phyloP scores from a whole-genome alignment of 805 yeast species.

The Kodamaea neixiangensis region DNA sequence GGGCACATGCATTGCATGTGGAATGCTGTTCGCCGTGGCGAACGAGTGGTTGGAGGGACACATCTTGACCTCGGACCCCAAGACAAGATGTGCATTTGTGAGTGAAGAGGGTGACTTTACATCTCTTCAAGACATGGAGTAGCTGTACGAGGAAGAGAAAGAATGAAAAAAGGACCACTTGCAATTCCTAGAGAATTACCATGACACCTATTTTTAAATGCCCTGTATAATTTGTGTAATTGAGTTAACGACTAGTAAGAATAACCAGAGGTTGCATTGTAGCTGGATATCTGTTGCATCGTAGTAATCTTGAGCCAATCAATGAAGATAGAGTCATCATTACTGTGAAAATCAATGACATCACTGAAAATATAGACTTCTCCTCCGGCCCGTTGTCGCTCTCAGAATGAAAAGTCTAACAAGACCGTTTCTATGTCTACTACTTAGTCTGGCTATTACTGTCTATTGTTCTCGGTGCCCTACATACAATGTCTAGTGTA shows the following conservation, averaged over 20 bases:
- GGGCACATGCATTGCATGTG: conserved; percentile 50
- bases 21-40: conserved; percentile 44
- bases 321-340: too few relatives aligned
- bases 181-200: not conserved
- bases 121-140: not conserved
- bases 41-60: conserved; percentile 59
- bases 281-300: not conserved
- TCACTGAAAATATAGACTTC: not conserved
- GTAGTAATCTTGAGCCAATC: not conserved
- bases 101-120: conserved; percentile 2
- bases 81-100: conserved; percentile 10
- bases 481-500: too few relatives aligned
- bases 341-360: not conserved
- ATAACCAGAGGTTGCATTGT: not conserved
- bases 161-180: not conserved
- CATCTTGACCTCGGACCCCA: conserved; percentile 34
- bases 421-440: too few relatives aligned
- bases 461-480: not conserved
- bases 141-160: not conserved
- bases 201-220: not conserved
- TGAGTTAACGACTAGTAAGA: not conserved
- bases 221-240: not conserved
- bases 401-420: not conserved
- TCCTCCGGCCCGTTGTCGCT: not conserved
- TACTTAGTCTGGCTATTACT: too few relatives aligned